Evolutionary conservation across 2,329 filamentous ascomycete species (phyloP).

Genomic region (Cercospora sp.): DNA sequence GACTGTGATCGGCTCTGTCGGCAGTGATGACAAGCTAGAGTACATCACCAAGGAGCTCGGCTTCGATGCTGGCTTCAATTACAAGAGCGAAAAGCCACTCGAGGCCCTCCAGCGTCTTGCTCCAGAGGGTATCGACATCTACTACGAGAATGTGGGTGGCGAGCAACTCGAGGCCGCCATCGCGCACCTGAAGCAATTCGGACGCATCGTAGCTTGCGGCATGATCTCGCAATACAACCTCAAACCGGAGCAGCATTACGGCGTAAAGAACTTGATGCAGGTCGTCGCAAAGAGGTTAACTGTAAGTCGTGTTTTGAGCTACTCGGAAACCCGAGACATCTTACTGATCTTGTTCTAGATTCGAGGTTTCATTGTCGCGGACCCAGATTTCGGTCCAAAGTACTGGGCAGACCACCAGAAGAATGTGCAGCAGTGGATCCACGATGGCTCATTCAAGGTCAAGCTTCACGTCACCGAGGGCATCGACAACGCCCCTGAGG

Average conservation of each 20-base stretch:
- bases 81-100: conserved; percentile 74
- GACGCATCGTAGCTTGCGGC: conserved; percentile 64
- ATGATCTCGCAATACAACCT: conserved; percentile 80
- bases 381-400: conserved; percentile 65
- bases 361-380: conserved; percentile 71
- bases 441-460: conserved; percentile 72
- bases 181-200: conserved; percentile 62
- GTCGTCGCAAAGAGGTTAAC: conserved; percentile 68
- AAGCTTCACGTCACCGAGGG: conserved; percentile 69
- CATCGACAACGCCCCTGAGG: conserved; percentile 74
- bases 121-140: conserved; percentile 77
- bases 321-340: not conserved
- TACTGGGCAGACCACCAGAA: conserved; percentile 72
- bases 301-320: not conserved
- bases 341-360: conserved; percentile 44
- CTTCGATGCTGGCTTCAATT: conserved; percentile 80
- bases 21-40: conserved; percentile 75
- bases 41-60: conserved; percentile 69
- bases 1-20: conserved; percentile 76
- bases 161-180: conserved; percentile 71
- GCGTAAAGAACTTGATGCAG: conserved; percentile 65
- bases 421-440: conserved; percentile 73
- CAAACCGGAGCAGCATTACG: conserved; percentile 58
- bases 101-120: conserved; percentile 71
- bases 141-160: conserved; percentile 74